phyloP scores from a whole-genome alignment of 257 asterid species.

The Nicotiana knightiana region DNA sequence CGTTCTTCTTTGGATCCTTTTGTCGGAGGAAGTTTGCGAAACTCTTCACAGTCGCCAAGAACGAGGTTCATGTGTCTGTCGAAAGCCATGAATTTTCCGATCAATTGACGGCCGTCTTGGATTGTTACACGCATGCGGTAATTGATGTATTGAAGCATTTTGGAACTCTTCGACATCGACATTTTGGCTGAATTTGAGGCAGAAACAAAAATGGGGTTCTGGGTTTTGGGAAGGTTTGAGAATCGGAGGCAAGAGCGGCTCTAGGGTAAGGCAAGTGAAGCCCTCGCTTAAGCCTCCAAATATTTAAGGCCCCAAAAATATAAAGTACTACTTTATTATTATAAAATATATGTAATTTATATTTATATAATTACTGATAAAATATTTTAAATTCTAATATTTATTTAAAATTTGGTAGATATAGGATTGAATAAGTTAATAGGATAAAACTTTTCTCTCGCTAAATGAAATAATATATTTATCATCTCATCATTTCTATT shows the following conservation, averaged over 20 bases:
- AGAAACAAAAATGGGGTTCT: slow-evolving; percentile 26
- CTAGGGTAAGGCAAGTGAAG: too few relatives aligned
- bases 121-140: slow-evolving; percentile 95
- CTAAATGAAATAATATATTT: too few relatives aligned
- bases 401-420: too few relatives aligned
- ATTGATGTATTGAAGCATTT: slow-evolving; percentile 89
- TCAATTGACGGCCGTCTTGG: slow-evolving; percentile 84
- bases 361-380: too few relatives aligned
- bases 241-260: neutral
- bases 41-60: slow-evolving; percentile 93
- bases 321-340: too few relatives aligned
- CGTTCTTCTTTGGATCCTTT: slow-evolving; percentile 83
- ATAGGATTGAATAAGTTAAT: too few relatives aligned
- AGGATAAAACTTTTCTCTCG: too few relatives aligned
- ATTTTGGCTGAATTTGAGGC: slow-evolving; percentile 28
- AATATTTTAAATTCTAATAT: too few relatives aligned
- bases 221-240: neutral
- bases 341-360: too few relatives aligned
- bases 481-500: too few relatives aligned
- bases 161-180: slow-evolving; percentile 97
- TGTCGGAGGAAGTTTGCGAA: slow-evolving; percentile 72
- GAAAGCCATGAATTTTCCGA: slow-evolving; percentile 95
- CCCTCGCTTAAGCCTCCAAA: too few relatives aligned
- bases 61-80: slow-evolving; percentile 95
- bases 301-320: too few relatives aligned